Percentiles rank a stretch among this genome's conserved stretches.
Conservation (phyloP, 352 stramenopile species). For the Pythium folliculosum region DNA sequence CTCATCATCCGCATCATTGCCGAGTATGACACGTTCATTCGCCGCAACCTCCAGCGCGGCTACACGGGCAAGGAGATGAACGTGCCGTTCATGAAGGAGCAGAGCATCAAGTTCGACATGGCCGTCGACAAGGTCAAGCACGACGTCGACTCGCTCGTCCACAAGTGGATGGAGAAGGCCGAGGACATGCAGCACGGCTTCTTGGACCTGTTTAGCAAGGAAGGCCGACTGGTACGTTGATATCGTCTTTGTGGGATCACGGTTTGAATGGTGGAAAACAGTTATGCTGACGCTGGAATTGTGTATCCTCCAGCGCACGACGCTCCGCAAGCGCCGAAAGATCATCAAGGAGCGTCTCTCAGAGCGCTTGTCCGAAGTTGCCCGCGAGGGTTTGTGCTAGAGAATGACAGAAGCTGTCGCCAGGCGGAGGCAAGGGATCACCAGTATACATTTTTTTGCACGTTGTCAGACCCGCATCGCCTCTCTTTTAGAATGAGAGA, state of each 20-base stretch:
- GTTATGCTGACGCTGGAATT: background rate
- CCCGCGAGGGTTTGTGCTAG: constrained; percentile 75
- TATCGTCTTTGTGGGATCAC: background rate
- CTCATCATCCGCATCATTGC: constrained; percentile 91
- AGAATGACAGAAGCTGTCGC: background rate
- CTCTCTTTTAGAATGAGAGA: too few species aligned
- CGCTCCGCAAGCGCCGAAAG: constrained; percentile 79
- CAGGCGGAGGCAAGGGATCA: background rate
- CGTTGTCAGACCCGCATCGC: constrained; percentile 3
- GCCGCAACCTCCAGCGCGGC: constrained; percentile 84
- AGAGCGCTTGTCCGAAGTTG: constrained; percentile 73
- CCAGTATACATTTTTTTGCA: constrained; percentile 16
- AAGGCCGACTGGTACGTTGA: constrained; percentile 63
- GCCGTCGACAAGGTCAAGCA: constrained; percentile 82
- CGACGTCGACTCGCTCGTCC: constrained; percentile 72
- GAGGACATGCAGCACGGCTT: constrained; percentile 82
- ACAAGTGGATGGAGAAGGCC: constrained; percentile 78
- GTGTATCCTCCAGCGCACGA: constrained; percentile 46
- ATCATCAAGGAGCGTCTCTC: constrained; percentile 78
- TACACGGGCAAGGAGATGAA: constrained; percentile 94
- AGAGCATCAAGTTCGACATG: constrained; percentile 89
- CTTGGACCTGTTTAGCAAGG: constrained; percentile 76
- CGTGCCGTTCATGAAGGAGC: constrained; percentile 87
- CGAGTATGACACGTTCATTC: constrained; percentile 93
- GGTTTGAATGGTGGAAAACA: background rate